Evolutionary conservation across 768 basidiomycete genomes (phyloP).

Genomic region (Clavulina sp.): DNA sequence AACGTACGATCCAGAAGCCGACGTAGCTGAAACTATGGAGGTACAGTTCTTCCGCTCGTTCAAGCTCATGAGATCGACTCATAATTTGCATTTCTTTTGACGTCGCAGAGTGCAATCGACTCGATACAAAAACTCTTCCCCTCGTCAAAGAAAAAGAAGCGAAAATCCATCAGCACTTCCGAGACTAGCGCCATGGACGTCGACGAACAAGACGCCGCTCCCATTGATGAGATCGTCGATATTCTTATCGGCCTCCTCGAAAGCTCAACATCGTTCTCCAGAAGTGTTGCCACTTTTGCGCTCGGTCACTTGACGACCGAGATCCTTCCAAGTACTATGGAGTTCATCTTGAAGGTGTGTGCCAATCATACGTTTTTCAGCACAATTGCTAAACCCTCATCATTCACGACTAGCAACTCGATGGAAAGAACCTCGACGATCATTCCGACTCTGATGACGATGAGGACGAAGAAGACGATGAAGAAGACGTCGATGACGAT

Average conservation of each 20-base stretch:
- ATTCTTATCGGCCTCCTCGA: conserved; percentile 83
- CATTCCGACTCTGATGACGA: conserved; percentile 26
- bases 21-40: conserved; percentile 20
- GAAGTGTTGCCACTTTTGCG: conserved; percentile 60
- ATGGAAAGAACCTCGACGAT: conserved; percentile 69
- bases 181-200: conserved; percentile 14
- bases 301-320: conserved; percentile 56
- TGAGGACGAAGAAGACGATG: conserved; percentile 16
- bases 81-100: too few species aligned
- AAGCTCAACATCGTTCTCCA: conserved; percentile 60
- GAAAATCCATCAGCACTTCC: not conserved
- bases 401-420: conserved; percentile 2
- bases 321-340: conserved; percentile 51
- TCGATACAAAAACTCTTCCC: not conserved
- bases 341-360: conserved; percentile 65
- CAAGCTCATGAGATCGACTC: too few species aligned
- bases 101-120: too few species aligned
- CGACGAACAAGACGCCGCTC: conserved; percentile 29
- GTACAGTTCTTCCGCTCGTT: conserved; percentile 1
- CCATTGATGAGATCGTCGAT: conserved; percentile 76
- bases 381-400: not conserved
- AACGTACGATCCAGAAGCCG: conserved; percentile 48
- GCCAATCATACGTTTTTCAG: not conserved
- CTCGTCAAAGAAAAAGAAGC: conserved; percentile 9
- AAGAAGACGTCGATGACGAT: conserved; percentile 14